These are phyloP conservation scores for Septoria petroselini DNA, from an alignment of 2,329 filamentous ascomycete species.

Conservation along the genomic window DNA sequence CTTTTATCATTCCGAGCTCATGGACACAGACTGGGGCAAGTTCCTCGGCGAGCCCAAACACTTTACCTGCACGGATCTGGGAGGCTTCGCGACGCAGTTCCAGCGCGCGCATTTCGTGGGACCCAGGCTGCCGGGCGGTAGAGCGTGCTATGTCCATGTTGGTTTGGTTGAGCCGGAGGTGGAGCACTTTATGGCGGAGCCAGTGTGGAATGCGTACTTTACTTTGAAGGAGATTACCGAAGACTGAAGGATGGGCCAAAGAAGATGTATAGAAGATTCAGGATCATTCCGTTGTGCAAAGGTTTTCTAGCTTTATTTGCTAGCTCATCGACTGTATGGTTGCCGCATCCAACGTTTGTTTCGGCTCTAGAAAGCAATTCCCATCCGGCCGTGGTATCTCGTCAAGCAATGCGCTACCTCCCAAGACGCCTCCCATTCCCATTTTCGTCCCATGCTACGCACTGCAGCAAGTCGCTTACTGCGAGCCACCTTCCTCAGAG, in stretches of 20 bases:
- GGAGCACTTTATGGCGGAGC: slow-evolving; percentile 17
- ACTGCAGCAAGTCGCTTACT: neutral
- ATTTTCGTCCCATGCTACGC: slow-evolving; percentile 3
- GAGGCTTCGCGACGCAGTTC: slow-evolving; percentile 21
- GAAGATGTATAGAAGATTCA: no score
- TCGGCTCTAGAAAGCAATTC: no score
- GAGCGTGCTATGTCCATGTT: slow-evolving; percentile 24
- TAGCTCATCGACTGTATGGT: no score
- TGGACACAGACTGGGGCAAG: slow-evolving; percentile 17
- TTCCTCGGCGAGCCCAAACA: slow-evolving; percentile 21
- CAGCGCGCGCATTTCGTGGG: slow-evolving; percentile 25
- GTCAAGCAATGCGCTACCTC: neutral
- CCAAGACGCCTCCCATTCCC: neutral
- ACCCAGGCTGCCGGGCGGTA: slow-evolving; percentile 19
- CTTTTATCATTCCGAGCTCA: slow-evolving; percentile 24
- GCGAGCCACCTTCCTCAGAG: slow-evolving; percentile 5
- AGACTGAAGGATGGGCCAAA: neutral
- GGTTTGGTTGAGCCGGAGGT: slow-evolving; percentile 20
- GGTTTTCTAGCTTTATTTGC: no score
- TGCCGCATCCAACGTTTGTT: no score
- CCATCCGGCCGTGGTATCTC: slow-evolving; percentile 1
- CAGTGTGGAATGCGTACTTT: slow-evolving; percentile 20
- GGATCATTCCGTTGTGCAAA: no score
- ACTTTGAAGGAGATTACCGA: slow-evolving; percentile 15
- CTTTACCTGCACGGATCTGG: slow-evolving; percentile 23